Conservation (phyloP, 164 flowering plant genomes). For the Annona squamosa region DNA sequence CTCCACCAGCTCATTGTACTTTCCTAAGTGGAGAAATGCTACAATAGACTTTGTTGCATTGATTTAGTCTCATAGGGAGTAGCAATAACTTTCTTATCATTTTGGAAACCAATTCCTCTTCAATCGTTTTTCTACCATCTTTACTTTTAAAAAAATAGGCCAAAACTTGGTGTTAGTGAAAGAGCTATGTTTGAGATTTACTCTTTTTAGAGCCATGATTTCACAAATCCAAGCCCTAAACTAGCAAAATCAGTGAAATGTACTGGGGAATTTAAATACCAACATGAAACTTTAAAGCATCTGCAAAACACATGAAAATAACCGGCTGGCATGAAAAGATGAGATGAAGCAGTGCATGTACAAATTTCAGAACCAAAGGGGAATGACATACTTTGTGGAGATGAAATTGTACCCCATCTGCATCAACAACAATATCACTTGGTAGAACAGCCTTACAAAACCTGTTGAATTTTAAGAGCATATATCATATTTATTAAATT, state of each 20-base stretch:
- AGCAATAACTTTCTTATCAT: too few relatives aligned
- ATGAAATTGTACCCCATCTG: conserved; percentile 58
- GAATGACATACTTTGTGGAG: conserved; percentile 65
- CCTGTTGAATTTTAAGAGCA: conserved; percentile 34
- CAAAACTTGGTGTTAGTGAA: too few relatives aligned
- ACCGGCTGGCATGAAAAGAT: neutral
- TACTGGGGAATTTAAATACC: neutral
- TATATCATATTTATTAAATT: neutral
- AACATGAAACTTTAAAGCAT: neutral
- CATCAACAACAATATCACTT: conserved; percentile 54
- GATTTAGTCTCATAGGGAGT: too few relatives aligned
- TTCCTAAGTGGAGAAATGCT: too few relatives aligned
- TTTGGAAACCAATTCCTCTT: too few relatives aligned
- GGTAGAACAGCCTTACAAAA: conserved; percentile 64
- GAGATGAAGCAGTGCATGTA: neutral
- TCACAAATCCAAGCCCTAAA: neutral
- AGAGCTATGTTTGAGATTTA: too few relatives aligned
- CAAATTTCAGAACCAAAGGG: conserved; percentile 1
- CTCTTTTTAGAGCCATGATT: neutral
- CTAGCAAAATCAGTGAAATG: neutral
- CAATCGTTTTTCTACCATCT: too few relatives aligned
- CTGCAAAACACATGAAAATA: neutral
- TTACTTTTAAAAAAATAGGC: too few relatives aligned
- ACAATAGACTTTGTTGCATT: too few relatives aligned
- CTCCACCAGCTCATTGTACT: too few relatives aligned